These are phyloP conservation scores for Trichoderma sp. DNA, from an alignment of 2,329 filamentous ascomycete genomes.

Conservation along the genomic window DNA sequence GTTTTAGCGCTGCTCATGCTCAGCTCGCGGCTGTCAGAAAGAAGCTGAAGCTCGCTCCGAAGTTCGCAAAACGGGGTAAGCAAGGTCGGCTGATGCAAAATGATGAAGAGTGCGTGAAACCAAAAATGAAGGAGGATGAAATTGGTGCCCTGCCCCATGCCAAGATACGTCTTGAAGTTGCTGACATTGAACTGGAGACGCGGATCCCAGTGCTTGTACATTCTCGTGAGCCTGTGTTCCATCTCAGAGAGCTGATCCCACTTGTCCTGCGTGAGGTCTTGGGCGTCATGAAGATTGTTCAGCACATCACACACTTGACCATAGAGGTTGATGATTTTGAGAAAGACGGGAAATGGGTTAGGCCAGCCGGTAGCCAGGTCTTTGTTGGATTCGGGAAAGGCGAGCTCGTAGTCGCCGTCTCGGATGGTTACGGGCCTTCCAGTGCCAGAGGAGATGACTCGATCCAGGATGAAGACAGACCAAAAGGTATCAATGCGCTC, in stretches of 20 bases:
- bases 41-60: slow-evolving; percentile 63
- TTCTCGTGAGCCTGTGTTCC: slow-evolving; percentile 72
- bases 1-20: slow-evolving; percentile 91
- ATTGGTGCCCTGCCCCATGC: slow-evolving; percentile 76
- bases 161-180: slow-evolving; percentile 84
- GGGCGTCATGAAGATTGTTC: slow-evolving; percentile 72
- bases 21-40: slow-evolving; percentile 74
- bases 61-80: slow-evolving; percentile 69
- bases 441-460: slow-evolving; percentile 83
- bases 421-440: slow-evolving; percentile 79
- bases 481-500: slow-evolving; percentile 86
- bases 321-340: slow-evolving; percentile 82
- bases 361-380: slow-evolving; percentile 66
- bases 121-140: slow-evolving; percentile 86
- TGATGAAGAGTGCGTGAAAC: slow-evolving; percentile 83
- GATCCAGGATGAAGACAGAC: slow-evolving; percentile 84
- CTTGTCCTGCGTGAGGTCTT: slow-evolving; percentile 72
- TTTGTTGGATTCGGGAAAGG: slow-evolving; percentile 54
- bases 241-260: slow-evolving; percentile 70
- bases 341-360: slow-evolving; percentile 73
- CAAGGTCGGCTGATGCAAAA: slow-evolving; percentile 79
- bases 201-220: slow-evolving; percentile 70
- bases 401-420: slow-evolving; percentile 80
- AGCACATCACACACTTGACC: slow-evolving; percentile 80
- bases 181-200: slow-evolving; percentile 78